Base-by-base conservation (phyloP, 768 basidiomycete genomes). In the Rhizopogon sp. region DNA sequence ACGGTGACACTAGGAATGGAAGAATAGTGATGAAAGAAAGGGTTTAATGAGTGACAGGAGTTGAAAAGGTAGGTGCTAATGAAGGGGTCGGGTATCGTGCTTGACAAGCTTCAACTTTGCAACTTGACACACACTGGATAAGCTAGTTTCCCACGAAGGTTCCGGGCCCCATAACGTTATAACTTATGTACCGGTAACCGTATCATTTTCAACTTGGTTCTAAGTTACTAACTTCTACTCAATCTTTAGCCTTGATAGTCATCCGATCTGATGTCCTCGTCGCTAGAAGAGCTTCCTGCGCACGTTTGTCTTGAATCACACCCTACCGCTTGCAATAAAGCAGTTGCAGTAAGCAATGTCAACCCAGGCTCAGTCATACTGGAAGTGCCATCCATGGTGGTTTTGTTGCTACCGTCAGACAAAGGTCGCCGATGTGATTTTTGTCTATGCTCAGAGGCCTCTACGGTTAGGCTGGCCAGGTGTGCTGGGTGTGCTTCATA, bases 401-500 rank as follows among this genome's bases (percentile, higher is more conserved):
- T 74, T 20, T 69, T 76, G 20, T 72, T 90, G 6, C 70, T 87
- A 3, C 74, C 74, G 0, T 61, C 66, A 10, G 80, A 85, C 67
- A 88, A 89, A 60, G 79, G 84, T 13, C 72, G 64, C 17, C 73
- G 89, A 57, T 92, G 90, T 60, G 88, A 92, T 64, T 64, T 69
- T 28, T 91, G 88, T 62, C 78, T 83, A 59, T 69, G 70, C 3
- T 51, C 67, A 4, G 61, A 72, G 3, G 57, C 66, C 22, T 57
- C 17, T 64, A 70, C 50, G 16, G 57, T 59, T 11, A 63, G 56
- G 35, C 73, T 90, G 43, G 78, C 72, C 57, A 76, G 74, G 64
- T 92, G 89, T 59, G 76, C 80, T 4, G 82, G 83, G 11, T 91
- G 90, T 60, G 79, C 76, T 14, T 76, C 79, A 0, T 88, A 85